Percentiles rank a stretch among this genome's conserved stretches.
phyloP scores from a whole-genome alignment of 768 basidiomycete genomes.

The Hebeloma cylindrosporum region DNA sequence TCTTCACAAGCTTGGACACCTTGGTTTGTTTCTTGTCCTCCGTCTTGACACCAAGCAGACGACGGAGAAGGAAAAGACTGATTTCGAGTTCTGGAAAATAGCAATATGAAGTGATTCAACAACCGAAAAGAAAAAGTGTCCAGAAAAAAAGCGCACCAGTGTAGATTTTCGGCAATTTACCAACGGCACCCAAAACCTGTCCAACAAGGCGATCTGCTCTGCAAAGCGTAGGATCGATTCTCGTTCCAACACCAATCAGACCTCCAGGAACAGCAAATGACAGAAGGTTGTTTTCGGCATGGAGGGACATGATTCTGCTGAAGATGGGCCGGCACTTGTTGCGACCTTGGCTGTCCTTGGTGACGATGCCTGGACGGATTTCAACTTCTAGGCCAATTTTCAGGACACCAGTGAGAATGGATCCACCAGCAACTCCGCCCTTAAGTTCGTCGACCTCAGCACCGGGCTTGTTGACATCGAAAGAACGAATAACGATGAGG shows the following conservation, averaged over 20 bases:
- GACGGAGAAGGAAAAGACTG: conserved; percentile 90
- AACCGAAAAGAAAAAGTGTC: neutral
- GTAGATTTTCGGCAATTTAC: conserved; percentile 91
- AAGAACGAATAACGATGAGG: conserved; percentile 97
- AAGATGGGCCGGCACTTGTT: conserved; percentile 94
- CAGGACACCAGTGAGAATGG: conserved; percentile 90
- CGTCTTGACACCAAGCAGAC: conserved; percentile 95
- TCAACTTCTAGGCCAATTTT: conserved; percentile 92
- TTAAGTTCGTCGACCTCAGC: conserved; percentile 96
- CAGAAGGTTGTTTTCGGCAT: conserved; percentile 93
- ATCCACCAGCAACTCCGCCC: conserved; percentile 97
- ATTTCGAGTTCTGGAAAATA: conserved; percentile 75
- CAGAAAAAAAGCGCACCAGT: conserved; percentile 52
- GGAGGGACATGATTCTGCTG: conserved; percentile 84
- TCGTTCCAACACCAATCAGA: conserved; percentile 96
- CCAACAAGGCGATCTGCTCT: conserved; percentile 96
- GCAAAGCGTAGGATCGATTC: conserved; percentile 95
- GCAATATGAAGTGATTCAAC: conserved; percentile 3
- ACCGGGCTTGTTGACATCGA: conserved; percentile 99
- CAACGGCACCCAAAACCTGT: conserved; percentile 93
- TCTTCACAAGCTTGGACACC: conserved; percentile 87
- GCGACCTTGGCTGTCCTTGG: conserved; percentile 87
- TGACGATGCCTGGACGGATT: conserved; percentile 95
- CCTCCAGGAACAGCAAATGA: conserved; percentile 97
- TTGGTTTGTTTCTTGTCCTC: conserved; percentile 99